A percentile compares a stretch with the other conserved stretches of the same genome.
Conservation (phyloP, 75 land plant species). For the Pinus tabuliformis region DNA sequence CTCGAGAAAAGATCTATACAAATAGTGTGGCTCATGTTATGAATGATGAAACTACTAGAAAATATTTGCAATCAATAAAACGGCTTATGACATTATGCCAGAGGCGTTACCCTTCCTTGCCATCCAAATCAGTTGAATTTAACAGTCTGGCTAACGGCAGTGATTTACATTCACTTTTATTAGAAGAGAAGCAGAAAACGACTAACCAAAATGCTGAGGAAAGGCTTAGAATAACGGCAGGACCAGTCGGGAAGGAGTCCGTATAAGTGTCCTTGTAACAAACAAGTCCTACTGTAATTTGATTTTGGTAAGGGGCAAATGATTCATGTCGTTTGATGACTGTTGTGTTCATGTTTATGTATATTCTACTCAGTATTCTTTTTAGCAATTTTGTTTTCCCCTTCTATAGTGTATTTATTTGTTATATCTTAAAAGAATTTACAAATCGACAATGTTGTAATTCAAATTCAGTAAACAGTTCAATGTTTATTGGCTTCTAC, state of each 20-base stretch:
- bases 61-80: constrained; percentile 91
- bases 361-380: too few species aligned
- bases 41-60: constrained; percentile 97
- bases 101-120: constrained; percentile 81
- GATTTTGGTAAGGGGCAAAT: too few species aligned
- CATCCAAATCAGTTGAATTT: constrained; percentile 93
- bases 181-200: constrained; percentile 7
- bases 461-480: too few species aligned
- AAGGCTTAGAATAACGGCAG: constrained; percentile 51
- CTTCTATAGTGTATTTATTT: too few species aligned
- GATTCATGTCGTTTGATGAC: too few species aligned
- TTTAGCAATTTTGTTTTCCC: too few species aligned
- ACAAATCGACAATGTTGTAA: too few species aligned
- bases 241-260: background rate
- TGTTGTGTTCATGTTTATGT: too few species aligned
- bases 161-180: constrained; percentile 78
- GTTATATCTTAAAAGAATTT: too few species aligned
- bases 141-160: constrained; percentile 97
- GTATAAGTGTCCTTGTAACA: too few species aligned
- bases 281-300: too few species aligned
- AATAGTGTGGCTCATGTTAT: constrained; percentile 99
- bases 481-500: too few species aligned
- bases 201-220: constrained; percentile 49
- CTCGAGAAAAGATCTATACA: constrained; percentile 83
- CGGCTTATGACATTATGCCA: constrained; percentile 92